phyloP scores from a whole-genome alignment of 1,284 basidiomycete species.

The Volvariella surrecta region DNA sequence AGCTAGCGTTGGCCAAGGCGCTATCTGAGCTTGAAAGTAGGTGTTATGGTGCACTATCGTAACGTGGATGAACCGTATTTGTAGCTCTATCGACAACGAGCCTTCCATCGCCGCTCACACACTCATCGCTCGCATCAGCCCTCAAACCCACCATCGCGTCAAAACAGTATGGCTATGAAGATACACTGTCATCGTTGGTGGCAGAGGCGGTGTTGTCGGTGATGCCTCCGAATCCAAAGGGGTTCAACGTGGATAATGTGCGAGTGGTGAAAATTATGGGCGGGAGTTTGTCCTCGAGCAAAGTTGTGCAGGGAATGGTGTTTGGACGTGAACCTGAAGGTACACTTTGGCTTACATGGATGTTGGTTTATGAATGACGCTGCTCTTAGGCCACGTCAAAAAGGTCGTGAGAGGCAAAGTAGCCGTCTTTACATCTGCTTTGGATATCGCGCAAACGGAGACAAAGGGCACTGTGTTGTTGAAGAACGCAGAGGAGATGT shows the following conservation, averaged over 20 bases:
- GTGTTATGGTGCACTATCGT: conserved; percentile 25
- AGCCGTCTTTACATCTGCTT: conserved; percentile 87
- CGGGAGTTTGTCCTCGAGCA: conserved; percentile 75
- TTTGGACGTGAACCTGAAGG: conserved; percentile 95
- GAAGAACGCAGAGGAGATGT: conserved; percentile 93
- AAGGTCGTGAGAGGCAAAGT: conserved; percentile 82
- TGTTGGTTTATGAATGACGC: not conserved
- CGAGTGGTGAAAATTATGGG: conserved; percentile 99
- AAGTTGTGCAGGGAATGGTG: conserved; percentile 96
- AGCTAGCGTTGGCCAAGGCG: conserved; percentile 85
- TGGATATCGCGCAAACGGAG: conserved; percentile 95
- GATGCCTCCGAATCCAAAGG: conserved; percentile 83
- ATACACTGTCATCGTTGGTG: conserved; percentile 75
- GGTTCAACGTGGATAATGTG: conserved; percentile 98
- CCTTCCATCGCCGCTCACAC: conserved; percentile 76
- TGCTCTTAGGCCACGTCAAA: conserved; percentile 61
- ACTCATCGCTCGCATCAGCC: conserved; percentile 69
- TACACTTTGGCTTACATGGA: conserved; percentile 18
- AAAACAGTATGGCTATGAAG: conserved; percentile 95
- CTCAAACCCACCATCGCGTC: conserved; percentile 91
- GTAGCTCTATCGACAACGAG: conserved; percentile 56
- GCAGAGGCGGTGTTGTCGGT: conserved; percentile 89
- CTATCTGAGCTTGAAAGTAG: conserved; percentile 86
- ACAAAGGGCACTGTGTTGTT: conserved; percentile 98
- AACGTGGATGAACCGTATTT: not conserved